phyloP scores from a whole-genome alignment of 2,329 filamentous ascomycete genomes.

The Coccinonectria pachysandricola region DNA sequence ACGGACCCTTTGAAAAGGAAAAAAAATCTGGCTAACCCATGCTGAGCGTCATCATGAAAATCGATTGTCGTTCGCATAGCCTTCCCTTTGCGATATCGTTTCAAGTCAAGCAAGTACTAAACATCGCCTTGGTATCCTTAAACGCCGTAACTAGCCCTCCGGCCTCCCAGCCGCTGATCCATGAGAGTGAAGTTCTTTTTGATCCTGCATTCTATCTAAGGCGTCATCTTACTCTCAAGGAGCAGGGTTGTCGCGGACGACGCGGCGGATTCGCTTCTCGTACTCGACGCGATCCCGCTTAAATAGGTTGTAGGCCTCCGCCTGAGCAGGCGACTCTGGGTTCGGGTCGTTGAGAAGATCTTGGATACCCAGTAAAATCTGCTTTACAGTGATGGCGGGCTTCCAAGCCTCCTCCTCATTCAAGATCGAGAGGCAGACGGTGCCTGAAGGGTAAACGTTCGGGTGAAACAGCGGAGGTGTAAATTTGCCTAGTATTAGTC shows the following conservation, averaged over 20 bases:
- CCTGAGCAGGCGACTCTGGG: constrained; percentile 91
- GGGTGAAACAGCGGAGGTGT: constrained; percentile 92
- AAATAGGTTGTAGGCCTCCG: constrained; percentile 93
- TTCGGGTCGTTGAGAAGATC: constrained; percentile 94
- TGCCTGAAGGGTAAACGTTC: constrained; percentile 96
- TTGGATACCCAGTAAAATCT: constrained; percentile 92
- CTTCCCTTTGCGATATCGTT: too few relatives aligned
- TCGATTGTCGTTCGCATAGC: too few relatives aligned
- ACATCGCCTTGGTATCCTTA: too few relatives aligned
- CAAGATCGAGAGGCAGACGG: constrained; percentile 90
- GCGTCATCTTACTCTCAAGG: too few relatives aligned
- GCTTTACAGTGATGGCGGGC: constrained; percentile 95
- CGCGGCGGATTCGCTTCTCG: constrained; percentile 74
- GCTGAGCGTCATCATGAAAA: too few relatives aligned
- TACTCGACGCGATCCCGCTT: constrained; percentile 85
- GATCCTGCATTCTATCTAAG: too few relatives aligned
- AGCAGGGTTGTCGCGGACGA: constrained; percentile 83
- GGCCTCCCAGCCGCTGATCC: too few relatives aligned
- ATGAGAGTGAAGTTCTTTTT: too few relatives aligned
- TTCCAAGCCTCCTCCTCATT: constrained; percentile 99
- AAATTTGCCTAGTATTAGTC: constrained; percentile 86
- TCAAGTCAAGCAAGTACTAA: too few relatives aligned
- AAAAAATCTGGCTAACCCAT: too few relatives aligned
- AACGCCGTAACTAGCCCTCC: too few relatives aligned
- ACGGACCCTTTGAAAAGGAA: too few relatives aligned